Base-by-base conservation (phyloP, 306 rosid genomes). In the Ochetophila trinervis region DNA sequence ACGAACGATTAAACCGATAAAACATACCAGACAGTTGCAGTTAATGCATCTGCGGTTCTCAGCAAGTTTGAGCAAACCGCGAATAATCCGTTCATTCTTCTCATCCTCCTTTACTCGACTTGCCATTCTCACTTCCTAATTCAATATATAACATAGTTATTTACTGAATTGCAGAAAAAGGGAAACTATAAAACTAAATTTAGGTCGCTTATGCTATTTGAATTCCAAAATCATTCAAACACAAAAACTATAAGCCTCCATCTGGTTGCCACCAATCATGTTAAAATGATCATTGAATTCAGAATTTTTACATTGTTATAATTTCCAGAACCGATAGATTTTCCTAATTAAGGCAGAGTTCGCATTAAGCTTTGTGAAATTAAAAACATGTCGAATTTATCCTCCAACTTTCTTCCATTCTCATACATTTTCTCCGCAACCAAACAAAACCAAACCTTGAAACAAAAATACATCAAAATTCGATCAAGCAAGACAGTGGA, bases 21-120 rank as follows among this genome's bases (percentile, higher is more conserved):
- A 51, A 52, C 82, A 57, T 84, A 93, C 98, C 88, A 84, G 44
- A 78, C 95, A 84, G 71, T 88, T 86, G 72, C 98, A 93, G 83
- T 93, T 93, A 71, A 89, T 89, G 74, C 98, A 93, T 78, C 94
- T 83, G 9, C 89, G 89, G 72, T 93, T 93, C 60, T 81, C 87
- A 1, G 75, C 80, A 54, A 86, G 95, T 76, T 87, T 93, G 37
- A 89, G 94, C 67, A 93, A 91, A 59, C 91, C 90, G 10, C 98
- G 97, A 76, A 93, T 89, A 57, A 74, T 83, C 51, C 91, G 85
- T 70, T 93, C 98, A 66, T 93, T 86, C 65, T 78, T 87, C 81
- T 89, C 97, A 12, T 93, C 98, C 79, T 93, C 97, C 79, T 74
- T 93, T 61, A 87, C 51, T 58, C 88, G 88, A 76, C 66, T 89